Evolutionary conservation across 257 asterid species (phyloP), one percentile per base, ranked within the genome.

Genomic region (Echites panduratus): DNA sequence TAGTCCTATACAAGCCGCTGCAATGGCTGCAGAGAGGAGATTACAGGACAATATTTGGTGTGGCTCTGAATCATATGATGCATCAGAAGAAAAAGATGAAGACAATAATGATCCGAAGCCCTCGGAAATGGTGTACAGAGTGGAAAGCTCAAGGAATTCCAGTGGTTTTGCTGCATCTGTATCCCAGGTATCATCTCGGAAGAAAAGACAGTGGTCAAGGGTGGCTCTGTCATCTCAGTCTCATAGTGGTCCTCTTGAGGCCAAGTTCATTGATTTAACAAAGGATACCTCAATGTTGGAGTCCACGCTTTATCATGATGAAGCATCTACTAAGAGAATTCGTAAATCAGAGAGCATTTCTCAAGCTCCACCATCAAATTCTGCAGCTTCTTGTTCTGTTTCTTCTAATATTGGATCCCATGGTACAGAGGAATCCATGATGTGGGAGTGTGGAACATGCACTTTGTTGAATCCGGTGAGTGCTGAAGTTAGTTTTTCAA

Each of bases 21-120:
- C 96, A 78, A 91, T 91, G 97, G 99, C 99, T 77, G 99, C 97
- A 19, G 98, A 91, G 84, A 89, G 97, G 86, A 91, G 99, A 84
- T 80, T 84, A 9, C 86, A 56, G 82, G 99, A 94, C 72, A 84
- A 91, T 77, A 79, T 91, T 58, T 94, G 99, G 99, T 94, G 97
- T 84, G 99, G 88, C 73, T 87, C 97, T 3, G 97, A 91, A 72
- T 83, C 78, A 48, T 85, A 52, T 63, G 91, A 89, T 73, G 71
- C 70, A 66, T 65, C 88, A 74, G 96, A 74, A 56, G 86, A 87
- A 54, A 89, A 81, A 76, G 98, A 85, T 61, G 90, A 85, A 70
- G 98, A 89, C 73, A 73, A 75, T 65, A 73, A 80, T 72, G 78
- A 78, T 78, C 65, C 57, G 45, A 75, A 72, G 62, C 80, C 89